phyloP scores from a whole-genome alignment of 2,329 filamentous ascomycete genomes.

The Podosphaera xanthii region DNA sequence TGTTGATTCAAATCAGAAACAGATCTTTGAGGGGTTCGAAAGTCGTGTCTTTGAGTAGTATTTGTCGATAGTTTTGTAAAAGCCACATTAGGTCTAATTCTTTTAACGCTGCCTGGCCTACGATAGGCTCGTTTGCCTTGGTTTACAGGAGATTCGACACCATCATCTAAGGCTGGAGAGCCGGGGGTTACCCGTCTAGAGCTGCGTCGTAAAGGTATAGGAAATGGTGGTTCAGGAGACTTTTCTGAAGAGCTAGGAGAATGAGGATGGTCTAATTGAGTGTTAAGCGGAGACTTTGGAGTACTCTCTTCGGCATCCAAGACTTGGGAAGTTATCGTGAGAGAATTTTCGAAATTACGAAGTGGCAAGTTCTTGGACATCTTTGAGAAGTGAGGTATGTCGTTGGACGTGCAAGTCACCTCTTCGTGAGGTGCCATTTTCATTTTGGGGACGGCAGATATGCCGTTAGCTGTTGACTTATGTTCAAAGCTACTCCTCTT shows the following conservation, averaged over 20 bases:
- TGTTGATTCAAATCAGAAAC: slow-evolving; percentile 43
- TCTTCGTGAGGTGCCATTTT: too few species aligned
- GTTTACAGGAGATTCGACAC: slow-evolving; percentile 49
- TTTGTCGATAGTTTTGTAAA: slow-evolving; percentile 26
- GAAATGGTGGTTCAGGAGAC: slow-evolving; percentile 52
- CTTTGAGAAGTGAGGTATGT: too few species aligned
- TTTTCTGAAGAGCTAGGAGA: slow-evolving; percentile 29
- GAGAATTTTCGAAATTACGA: too few species aligned
- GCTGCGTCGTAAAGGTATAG: slow-evolving; percentile 73
- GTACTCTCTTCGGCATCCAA: too few species aligned
- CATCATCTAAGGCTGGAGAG: slow-evolving; percentile 43
- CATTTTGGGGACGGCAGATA: too few species aligned
- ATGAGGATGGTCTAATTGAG: slow-evolving; percentile 10
- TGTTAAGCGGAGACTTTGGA: too few species aligned
- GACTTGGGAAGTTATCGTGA: too few species aligned
- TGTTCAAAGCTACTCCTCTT: too few species aligned
- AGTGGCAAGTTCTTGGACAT: too few species aligned
- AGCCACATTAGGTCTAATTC: slow-evolving; percentile 62
- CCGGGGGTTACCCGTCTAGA: slow-evolving; percentile 51
- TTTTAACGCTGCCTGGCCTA: slow-evolving; percentile 45
- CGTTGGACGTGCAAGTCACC: too few species aligned
- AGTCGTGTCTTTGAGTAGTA: too few species aligned
- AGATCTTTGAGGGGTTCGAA: slow-evolving; percentile 35
- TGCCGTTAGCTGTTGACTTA: too few species aligned
- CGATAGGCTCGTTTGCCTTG: slow-evolving; percentile 26